A percentile compares a stretch with the other conserved stretches of the same genome.
Conservation (phyloP, 2,329 filamentous ascomycete genomes). For the Blumeria hordei region DNA sequence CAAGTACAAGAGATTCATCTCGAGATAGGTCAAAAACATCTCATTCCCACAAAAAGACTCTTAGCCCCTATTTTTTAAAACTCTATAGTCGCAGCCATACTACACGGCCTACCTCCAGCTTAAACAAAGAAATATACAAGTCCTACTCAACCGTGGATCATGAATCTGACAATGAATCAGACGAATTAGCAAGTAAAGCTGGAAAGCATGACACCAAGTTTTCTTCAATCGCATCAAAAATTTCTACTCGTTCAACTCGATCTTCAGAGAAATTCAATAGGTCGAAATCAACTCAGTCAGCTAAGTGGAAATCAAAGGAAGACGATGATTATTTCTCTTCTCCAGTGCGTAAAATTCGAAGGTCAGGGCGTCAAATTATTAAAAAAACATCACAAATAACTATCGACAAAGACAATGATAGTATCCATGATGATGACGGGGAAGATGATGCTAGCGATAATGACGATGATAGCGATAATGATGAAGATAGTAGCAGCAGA, state of each 20-base stretch:
- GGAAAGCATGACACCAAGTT: not conserved
- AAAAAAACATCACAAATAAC: not conserved
- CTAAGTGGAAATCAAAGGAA: constrained; percentile 19
- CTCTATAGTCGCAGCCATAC: not conserved
- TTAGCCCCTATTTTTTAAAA: not conserved
- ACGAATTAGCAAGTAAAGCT: not conserved
- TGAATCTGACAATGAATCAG: not conserved
- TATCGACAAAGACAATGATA: constrained; percentile 4
- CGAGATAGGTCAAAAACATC: not conserved
- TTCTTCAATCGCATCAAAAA: not conserved
- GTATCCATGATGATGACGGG: constrained; percentile 16
- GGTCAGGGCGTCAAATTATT: not conserved
- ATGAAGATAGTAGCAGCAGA: constrained; percentile 23
- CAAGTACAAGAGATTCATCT: not conserved
- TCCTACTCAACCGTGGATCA: too few species aligned
- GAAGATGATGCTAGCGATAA: constrained; percentile 13
- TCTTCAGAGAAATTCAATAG: not conserved
- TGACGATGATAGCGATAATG: constrained; percentile 25
- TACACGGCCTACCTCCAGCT: not conserved
- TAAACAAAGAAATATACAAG: not conserved
- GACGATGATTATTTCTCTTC: constrained; percentile 23
- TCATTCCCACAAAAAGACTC: not conserved
- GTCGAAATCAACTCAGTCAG: not conserved
- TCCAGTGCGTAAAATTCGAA: not conserved
- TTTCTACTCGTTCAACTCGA: too few species aligned